phyloP scores from a whole-genome alignment of 768 basidiomycete species.

The Sporobolomyces pararoseus region DNA sequence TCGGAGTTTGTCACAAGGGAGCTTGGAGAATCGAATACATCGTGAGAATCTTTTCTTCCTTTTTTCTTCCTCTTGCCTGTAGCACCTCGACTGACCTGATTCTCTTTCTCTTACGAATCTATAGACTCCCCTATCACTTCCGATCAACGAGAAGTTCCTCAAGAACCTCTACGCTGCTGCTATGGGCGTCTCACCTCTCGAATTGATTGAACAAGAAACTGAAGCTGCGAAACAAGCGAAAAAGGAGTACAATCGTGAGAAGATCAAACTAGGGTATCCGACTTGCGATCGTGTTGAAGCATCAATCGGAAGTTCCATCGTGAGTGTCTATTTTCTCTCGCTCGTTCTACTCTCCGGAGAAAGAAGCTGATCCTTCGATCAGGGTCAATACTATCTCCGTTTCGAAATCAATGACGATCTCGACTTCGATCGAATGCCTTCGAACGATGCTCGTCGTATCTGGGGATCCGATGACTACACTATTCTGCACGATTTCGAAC shows the following conservation, averaged over 20 bases:
- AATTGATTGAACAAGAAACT: neutral
- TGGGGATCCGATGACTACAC: neutral
- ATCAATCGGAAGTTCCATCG: neutral
- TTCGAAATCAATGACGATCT: neutral
- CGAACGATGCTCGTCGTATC: neutral
- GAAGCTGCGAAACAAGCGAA: neutral
- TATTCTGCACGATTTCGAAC: neutral
- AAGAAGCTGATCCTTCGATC: too few species aligned
- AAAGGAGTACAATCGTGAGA: neutral
- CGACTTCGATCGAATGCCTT: constrained; percentile 4
- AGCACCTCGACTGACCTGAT: neutral
- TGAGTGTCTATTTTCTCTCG: neutral
- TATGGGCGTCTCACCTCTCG: neutral
- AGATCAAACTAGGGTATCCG: constrained; percentile 8
- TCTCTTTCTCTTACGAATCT: neutral
- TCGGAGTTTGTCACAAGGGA: neutral
- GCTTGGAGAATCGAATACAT: constrained; percentile 5
- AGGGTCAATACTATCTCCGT: neutral
- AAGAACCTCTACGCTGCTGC: neutral
- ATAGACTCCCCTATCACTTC: neutral
- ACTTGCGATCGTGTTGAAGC: neutral
- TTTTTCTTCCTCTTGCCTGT: neutral
- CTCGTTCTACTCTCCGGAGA: neutral
- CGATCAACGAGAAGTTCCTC: neutral
- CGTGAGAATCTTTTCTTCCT: neutral